Conservation (phyloP, 2,329 filamentous ascomycete genomes). For the Ampelomyces quisqualis region DNA sequence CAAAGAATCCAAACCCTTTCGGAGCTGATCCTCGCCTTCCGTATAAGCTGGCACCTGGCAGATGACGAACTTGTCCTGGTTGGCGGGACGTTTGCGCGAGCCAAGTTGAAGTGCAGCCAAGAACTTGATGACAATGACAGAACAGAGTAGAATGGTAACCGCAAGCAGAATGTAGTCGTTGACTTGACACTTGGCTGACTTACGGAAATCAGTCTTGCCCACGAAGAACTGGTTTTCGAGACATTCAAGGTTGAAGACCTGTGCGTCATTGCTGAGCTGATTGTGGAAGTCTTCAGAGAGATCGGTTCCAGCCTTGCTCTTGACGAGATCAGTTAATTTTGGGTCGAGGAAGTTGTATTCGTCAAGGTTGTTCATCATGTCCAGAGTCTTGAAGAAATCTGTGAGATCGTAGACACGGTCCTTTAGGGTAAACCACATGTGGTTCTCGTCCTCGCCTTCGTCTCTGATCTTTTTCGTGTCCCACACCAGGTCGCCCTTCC, state of each 20-base stretch:
- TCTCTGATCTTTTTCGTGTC: constrained; percentile 58
- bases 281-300: constrained; percentile 67
- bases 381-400: constrained; percentile 80
- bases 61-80: constrained; percentile 98
- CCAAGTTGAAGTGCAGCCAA: constrained; percentile 90
- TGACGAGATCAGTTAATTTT: constrained; percentile 66
- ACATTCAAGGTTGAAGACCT: constrained; percentile 73
- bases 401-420: constrained; percentile 83
- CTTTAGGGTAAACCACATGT: constrained; percentile 78
- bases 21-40: constrained; percentile 91
- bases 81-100: constrained; percentile 81
- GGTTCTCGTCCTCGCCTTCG: constrained; percentile 66
- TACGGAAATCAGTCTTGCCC: constrained; percentile 82
- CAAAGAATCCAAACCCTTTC: constrained; percentile 90
- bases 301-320: constrained; percentile 75
- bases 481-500: constrained; percentile 83
- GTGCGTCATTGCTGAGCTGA: constrained; percentile 54
- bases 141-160: constrained; percentile 80
- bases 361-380: constrained; percentile 56
- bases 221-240: constrained; percentile 80
- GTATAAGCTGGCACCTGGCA: constrained; percentile 98
- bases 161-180: constrained; percentile 89
- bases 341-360: constrained; percentile 71
- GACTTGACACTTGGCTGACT: constrained; percentile 72
- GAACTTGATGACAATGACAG: constrained; percentile 85